Evolutionary conservation across 169 alveolate species (phyloP), one percentile per base, ranked within the genome.

Genomic region (Toxoplasma gondii): DNA sequence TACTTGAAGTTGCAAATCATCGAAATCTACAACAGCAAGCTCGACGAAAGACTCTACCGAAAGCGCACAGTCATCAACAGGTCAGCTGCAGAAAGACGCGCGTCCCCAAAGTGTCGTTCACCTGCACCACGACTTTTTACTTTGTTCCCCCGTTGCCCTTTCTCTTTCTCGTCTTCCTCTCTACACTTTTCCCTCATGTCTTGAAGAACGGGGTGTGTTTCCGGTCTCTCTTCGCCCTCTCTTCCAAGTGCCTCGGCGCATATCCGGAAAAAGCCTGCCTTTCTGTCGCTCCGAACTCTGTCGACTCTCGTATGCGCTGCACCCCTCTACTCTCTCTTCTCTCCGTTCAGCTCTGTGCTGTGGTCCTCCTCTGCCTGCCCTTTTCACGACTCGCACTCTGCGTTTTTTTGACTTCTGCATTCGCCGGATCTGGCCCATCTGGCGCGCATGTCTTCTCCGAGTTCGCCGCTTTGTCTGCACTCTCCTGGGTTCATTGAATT

Each of bases 1-100:
- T 92, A 94, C 84, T 83, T 95, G 67, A 95, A 95, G 92, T 67
- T 92, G 83, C 95, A 92, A 53, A 88, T 93, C n/a, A 78, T 95
- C 24, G 96, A 98, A 92, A 98, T 98, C n/a, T 98, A 98, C 95
- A 98, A 98, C 93, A 97, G 98, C 69, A 98, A 98, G 95, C 96
- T 98, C 44, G 99, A 98, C 91, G 99, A 98, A 84, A 96, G 99
- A 44, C 97, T 97, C 7, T 97, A 97, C 92, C 96, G 99, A 91
- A 98, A 98, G 69, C 94, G 96, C 92, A 95, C 97, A 67, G 96
- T 97, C 93, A 97, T 97, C 34, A 98, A 96, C 94, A 96, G 97
- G 97, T 96, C 49, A 45, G 83, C 29, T 45, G 5, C 12, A n/a
- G n/a, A 24, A n/a, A n/a, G n/a, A n/a, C 67, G 9, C 67, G 9